These are phyloP conservation scores for Diplodia scrobiculata DNA, from an alignment of 2,329 filamentous ascomycete species.

Conservation along the genomic window DNA sequence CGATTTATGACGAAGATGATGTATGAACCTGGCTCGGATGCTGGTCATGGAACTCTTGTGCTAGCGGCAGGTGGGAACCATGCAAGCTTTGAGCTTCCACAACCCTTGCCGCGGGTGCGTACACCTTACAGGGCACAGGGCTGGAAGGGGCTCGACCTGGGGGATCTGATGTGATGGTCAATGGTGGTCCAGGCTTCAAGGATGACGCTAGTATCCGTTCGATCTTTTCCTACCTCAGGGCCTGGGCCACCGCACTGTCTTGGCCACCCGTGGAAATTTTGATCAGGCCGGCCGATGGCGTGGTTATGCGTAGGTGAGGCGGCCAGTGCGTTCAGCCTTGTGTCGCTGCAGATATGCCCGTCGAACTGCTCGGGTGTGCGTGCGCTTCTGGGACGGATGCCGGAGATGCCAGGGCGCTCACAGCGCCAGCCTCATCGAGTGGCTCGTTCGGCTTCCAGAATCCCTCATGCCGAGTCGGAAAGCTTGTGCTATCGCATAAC, in stretches of 20 bases:
- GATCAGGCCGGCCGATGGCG: slow-evolving; percentile 9
- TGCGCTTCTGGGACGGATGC: background rate
- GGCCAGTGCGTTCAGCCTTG: slow-evolving; percentile 21
- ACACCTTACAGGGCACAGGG: slow-evolving; percentile 27
- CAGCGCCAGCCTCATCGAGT: background rate
- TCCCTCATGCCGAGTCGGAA: background rate
- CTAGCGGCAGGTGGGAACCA: slow-evolving; percentile 23
- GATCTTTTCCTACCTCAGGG: slow-evolving; percentile 23
- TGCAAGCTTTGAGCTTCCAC: slow-evolving; percentile 28
- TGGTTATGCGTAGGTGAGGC: background rate
- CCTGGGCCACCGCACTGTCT: slow-evolving; percentile 21
- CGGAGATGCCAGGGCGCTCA: background rate
- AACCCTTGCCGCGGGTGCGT: slow-evolving; percentile 28
- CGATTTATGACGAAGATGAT: slow-evolving; percentile 23
- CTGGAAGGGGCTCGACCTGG: slow-evolving; percentile 16
- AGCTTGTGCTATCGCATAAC: background rate
- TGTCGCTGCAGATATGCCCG: slow-evolving; percentile 16
- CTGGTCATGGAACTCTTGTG: slow-evolving; percentile 20
- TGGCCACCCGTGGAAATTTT: slow-evolving; percentile 14
- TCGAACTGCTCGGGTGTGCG: slow-evolving; percentile 1
- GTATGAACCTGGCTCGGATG: slow-evolving; percentile 16
- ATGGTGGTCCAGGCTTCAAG: slow-evolving; percentile 16
- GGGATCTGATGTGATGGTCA: slow-evolving; percentile 27
- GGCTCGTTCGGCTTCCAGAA: background rate
- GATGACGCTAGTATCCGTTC: slow-evolving; percentile 22